Evolutionary conservation across 2,329 filamentous ascomycete genomes (phyloP), one percentile per base, ranked within the genome.

Genomic region (Fusarium udum): DNA sequence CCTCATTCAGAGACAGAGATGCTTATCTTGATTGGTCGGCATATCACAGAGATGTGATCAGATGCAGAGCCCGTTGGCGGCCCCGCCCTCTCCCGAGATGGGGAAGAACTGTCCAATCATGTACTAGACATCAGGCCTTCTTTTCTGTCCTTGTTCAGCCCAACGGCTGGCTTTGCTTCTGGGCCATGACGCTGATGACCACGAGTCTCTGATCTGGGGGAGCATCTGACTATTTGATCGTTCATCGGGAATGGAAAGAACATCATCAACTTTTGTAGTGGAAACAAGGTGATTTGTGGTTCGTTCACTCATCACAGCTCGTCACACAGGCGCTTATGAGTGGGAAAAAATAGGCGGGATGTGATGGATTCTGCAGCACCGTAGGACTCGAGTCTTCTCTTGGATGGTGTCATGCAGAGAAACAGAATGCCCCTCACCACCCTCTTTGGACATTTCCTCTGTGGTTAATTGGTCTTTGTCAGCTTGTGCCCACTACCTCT

Each of bases 351-450:
- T 61, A 57, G 64, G 40, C 46, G 66, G 66, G 46, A 64, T 73
- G 63, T 71, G 71, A 73, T 74, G 64, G 67, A 45, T 51, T 67
- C 51, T 73, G 71, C 70, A 67, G 56, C 43, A 58, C 34, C 67
- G 52, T 69, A 74, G 71, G 71, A 72, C 71, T 73, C 59, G 56
- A 56, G 37, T 42, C 42, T 63, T 49, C 32, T 63, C 66, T 67
- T 68, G 66, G 74, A 76, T 78, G 77, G 77, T 78, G 77, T 77
- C 73, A 78, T 78, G 77, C 77, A 78, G 73, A 60, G 59, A 62
- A 66, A 57, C 55, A 62, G 32, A 67, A 42, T 69, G 69, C 69
- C 72, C 69, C 72, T 73, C 72, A 75, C 72, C 72, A 73, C 72
- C 72, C 61, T 71, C 59, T 61, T 59, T 59, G 55, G 22, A 39